Percentiles rank a stretch among this genome's conserved stretches.
phyloP scores from a whole-genome alignment of 164 flowering plant species.

The Umbilicus rupestris region DNA sequence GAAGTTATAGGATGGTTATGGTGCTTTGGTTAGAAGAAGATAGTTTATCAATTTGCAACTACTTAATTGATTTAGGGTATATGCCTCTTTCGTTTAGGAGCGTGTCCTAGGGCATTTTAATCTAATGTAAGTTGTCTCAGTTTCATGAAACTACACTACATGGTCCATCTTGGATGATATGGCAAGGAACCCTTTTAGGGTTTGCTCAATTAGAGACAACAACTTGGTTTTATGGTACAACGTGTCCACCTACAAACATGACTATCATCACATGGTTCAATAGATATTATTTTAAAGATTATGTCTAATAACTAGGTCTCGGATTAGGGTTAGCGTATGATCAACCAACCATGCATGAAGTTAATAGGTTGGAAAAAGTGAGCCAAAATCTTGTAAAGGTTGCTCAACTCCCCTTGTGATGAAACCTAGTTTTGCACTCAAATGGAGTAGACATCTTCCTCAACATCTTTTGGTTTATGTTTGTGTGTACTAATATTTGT shows the following conservation, averaged over 20 bases:
- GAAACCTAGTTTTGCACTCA: not conserved
- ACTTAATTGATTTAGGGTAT: not conserved
- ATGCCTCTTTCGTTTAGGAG: not conserved
- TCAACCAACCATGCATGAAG: too few relatives aligned
- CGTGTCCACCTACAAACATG: not conserved
- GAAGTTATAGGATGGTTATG: slow-evolving; percentile 6
- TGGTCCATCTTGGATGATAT: not conserved
- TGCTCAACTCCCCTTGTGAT: not conserved
- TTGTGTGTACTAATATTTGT: not conserved
- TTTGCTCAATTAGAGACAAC: slow-evolving; percentile 1
- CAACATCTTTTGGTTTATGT: not conserved
- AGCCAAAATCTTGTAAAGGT: not conserved
- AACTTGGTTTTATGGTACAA: slow-evolving; percentile 1
- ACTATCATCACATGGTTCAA: not conserved
- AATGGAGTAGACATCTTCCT: slow-evolving; percentile 7
- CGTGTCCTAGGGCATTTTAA: not conserved
- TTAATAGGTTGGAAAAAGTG: not conserved
- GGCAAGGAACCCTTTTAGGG: not conserved
- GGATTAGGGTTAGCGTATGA: not conserved
- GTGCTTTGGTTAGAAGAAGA: not conserved
- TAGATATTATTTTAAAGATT: not conserved
- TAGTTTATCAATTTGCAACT: slow-evolving; percentile 5
- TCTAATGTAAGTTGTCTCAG: not conserved
- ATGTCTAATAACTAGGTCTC: not conserved
- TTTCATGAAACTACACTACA: not conserved